These are phyloP conservation scores for Trichosporon inkin DNA, from an alignment of 1,284 basidiomycete species.

Conservation along the genomic window DNA sequence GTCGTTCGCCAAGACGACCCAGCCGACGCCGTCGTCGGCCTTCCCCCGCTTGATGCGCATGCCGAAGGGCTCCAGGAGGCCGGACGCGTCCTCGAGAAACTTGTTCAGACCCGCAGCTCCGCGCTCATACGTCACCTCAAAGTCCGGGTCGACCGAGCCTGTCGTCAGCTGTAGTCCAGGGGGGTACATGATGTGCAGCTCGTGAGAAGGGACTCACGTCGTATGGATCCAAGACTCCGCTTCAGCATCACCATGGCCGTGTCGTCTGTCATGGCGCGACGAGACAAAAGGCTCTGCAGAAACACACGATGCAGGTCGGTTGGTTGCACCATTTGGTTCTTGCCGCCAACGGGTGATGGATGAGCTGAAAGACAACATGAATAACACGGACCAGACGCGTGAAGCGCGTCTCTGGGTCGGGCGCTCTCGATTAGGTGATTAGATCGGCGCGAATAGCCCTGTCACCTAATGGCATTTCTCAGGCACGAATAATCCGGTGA, in stretches of 20 bases:
- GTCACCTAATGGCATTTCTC: background rate
- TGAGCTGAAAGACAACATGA: background rate
- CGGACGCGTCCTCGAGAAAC: conserved; percentile 36
- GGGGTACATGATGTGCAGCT: background rate
- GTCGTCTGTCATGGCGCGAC: conserved; percentile 36
- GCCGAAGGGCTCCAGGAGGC: conserved; percentile 34
- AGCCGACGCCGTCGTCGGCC: conserved; percentile 37
- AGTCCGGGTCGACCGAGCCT: conserved; percentile 28
- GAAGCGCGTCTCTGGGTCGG: background rate
- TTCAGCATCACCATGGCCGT: conserved; percentile 44
- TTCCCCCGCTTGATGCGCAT: conserved; percentile 30
- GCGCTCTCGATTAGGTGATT: background rate
- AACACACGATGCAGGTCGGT: conserved; percentile 44
- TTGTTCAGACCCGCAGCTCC: conserved; percentile 25
- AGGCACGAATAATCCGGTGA: conserved; percentile 1
- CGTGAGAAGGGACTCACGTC: conserved; percentile 19
- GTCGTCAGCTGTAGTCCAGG: conserved; percentile 8
- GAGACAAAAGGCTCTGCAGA: conserved; percentile 42
- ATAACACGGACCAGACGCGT: background rate
- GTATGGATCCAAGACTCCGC: conserved; percentile 31
- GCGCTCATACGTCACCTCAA: conserved; percentile 26
- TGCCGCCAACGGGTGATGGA: background rate
- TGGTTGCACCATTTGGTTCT: conserved; percentile 18
- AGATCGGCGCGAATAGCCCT: background rate
- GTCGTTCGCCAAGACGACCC: conserved; percentile 37